A percentile compares a stretch with the other conserved stretches of the same genome.
phyloP scores from a whole-genome alignment of 495 filamentous ascomycete genomes.

The Pyrenula aspistea region DNA sequence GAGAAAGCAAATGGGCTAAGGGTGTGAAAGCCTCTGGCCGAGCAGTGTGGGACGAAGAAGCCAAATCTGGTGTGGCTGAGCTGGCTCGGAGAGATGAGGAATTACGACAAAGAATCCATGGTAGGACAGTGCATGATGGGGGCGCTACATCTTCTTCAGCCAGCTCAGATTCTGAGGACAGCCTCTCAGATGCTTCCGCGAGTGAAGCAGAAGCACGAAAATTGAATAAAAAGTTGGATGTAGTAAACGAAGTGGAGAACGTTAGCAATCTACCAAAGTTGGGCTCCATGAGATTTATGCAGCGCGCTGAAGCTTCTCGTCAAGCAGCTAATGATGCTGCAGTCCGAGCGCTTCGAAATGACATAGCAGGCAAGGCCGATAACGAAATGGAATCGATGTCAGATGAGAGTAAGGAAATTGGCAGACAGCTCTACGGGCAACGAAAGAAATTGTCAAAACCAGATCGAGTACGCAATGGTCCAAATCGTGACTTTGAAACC shows the following conservation, averaged over 20 bases:
- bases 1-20: constrained; percentile 93
- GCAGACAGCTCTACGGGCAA: neutral
- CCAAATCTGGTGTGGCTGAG: constrained; percentile 62
- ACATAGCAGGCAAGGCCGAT: neutral
- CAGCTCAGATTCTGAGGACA: constrained; percentile 40
- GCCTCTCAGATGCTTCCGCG: constrained; percentile 39
- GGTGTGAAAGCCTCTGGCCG: constrained; percentile 66
- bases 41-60: constrained; percentile 74
- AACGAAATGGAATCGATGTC: neutral
- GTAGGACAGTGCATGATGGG: constrained; percentile 45
- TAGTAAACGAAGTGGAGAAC: constrained; percentile 38
- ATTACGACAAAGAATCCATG: constrained; percentile 68
- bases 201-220: constrained; percentile 37
- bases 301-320: constrained; percentile 64
- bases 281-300: constrained; percentile 82
- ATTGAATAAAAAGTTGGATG: constrained; percentile 41
- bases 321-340: constrained; percentile 73
- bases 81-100: constrained; percentile 81
- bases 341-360: constrained; percentile 46
- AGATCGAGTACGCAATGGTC: neutral
- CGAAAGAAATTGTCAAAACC: neutral
- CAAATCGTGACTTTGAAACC: neutral
- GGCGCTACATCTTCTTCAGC: constrained; percentile 38
- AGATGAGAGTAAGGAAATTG: neutral
- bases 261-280: constrained; percentile 34